These are phyloP conservation scores for Stephanodiscus triporus DNA, from an alignment of 108 stramenopile genomes.

Conservation along the genomic window DNA sequence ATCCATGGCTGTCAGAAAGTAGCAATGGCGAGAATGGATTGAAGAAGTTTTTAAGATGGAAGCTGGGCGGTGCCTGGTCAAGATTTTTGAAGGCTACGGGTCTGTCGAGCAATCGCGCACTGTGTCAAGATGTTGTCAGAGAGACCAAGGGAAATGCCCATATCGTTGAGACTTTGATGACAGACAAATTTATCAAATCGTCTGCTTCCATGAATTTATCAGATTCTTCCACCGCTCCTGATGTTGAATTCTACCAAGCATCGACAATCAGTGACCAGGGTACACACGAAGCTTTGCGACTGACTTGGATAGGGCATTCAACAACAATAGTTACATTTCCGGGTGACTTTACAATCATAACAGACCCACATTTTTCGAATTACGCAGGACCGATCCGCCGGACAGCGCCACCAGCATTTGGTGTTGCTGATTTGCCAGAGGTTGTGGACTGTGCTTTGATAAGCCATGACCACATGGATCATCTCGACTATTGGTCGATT, in stretches of 20 bases:
- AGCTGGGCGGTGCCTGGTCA: slow-evolving; percentile 30
- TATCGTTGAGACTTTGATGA: not conserved
- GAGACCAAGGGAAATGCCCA: not conserved
- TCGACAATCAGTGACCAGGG: slow-evolving; percentile 7
- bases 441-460: slow-evolving; percentile 78
- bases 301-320: slow-evolving; percentile 88
- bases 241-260: not conserved
- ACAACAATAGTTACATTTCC: slow-evolving; percentile 66
- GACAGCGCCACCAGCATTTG: slow-evolving; percentile 59
- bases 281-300: slow-evolving; percentile 37
- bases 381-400: slow-evolving; percentile 66
- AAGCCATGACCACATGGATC: slow-evolving; percentile 91
- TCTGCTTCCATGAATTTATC: not conserved
- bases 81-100: slow-evolving; percentile 14
- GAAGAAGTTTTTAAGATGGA: slow-evolving; percentile 62
- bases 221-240: slow-evolving; percentile 1
- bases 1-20: slow-evolving; percentile 80
- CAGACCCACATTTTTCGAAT: slow-evolving; percentile 78
- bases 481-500: slow-evolving; percentile 69
- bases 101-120: slow-evolving; percentile 11
- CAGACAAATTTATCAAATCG: not conserved
- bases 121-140: not conserved
- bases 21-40: slow-evolving; percentile 74
- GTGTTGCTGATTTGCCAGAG: slow-evolving; percentile 53
- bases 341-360: slow-evolving; percentile 67